phyloP scores from a whole-genome alignment of 208 protist genomes.

The Angomonas deanei region DNA sequence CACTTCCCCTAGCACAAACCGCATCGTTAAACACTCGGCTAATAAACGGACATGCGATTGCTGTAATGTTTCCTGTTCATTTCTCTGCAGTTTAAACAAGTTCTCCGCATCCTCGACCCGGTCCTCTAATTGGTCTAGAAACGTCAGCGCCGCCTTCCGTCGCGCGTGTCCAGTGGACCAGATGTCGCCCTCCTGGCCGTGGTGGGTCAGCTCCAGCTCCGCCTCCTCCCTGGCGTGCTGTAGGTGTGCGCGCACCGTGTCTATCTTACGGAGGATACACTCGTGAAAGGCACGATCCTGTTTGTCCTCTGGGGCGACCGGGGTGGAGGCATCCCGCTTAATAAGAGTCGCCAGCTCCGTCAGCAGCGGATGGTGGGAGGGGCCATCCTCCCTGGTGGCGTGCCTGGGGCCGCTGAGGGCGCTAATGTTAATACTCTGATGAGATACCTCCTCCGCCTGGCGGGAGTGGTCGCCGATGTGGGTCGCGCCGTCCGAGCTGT shows the following conservation, averaged over 20 bases:
- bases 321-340: background rate
- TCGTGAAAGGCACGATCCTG: background rate
- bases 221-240: constrained; percentile 4
- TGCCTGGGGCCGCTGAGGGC: background rate
- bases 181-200: constrained; percentile 15
- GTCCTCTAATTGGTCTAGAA: constrained; percentile 32
- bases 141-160: constrained; percentile 26
- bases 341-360: too few relatives aligned
- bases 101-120: constrained; percentile 34
- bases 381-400: background rate
- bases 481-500: background rate
- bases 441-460: background rate
- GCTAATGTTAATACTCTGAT: background rate
- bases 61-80: constrained; percentile 71
- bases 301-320: background rate
- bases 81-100: constrained; percentile 46
- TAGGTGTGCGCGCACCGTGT: constrained; percentile 11
- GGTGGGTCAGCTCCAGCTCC: constrained; percentile 5
- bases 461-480: background rate
- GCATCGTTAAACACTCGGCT: constrained; percentile 51
- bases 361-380: background rate
- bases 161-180: constrained; percentile 34
- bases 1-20: constrained; percentile 39
- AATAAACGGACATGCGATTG: constrained; percentile 37
- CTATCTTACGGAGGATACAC: background rate